Evolutionary conservation across 2,329 filamentous ascomycete genomes (phyloP).

Genomic region (Lecanicillium sp.): DNA sequence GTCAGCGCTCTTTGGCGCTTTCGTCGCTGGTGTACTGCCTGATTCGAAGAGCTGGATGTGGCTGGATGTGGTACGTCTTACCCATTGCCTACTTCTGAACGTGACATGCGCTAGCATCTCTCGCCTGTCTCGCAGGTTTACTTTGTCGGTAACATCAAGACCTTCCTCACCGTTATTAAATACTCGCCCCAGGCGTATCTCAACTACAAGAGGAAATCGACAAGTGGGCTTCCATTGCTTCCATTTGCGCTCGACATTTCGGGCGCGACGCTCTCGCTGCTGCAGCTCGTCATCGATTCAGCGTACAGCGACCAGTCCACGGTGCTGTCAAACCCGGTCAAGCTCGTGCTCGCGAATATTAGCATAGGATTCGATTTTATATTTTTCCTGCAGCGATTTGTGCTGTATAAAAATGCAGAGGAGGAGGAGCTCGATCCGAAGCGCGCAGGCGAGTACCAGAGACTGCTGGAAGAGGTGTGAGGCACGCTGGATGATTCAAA

Average conservation of each 20-base stretch:
- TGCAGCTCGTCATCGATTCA: background rate
- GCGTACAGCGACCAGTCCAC: conserved; percentile 1
- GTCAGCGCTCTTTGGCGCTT: background rate
- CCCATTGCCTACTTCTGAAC: too few species aligned
- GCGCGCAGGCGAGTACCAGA: background rate
- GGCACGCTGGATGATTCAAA: background rate
- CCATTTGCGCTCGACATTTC: background rate
- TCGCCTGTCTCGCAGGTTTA: too few species aligned
- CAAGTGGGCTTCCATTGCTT: background rate
- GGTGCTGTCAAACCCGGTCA: background rate
- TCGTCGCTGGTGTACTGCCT: background rate
- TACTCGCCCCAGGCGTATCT: background rate
- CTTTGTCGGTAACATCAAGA: background rate
- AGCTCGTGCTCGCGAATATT: background rate
- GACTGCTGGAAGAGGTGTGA: background rate
- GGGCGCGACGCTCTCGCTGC: background rate
- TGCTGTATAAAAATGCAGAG: background rate
- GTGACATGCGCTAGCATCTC: too few species aligned
- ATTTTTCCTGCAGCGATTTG: background rate
- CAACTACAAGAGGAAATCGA: conserved; percentile 1
- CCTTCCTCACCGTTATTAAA: background rate
- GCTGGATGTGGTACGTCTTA: background rate
- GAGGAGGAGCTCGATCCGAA: background rate
- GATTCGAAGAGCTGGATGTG: background rate
- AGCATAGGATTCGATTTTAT: background rate